phyloP scores from a whole-genome alignment of 2,329 filamentous ascomycete species.

The Fusarium tanahbumbuense region DNA sequence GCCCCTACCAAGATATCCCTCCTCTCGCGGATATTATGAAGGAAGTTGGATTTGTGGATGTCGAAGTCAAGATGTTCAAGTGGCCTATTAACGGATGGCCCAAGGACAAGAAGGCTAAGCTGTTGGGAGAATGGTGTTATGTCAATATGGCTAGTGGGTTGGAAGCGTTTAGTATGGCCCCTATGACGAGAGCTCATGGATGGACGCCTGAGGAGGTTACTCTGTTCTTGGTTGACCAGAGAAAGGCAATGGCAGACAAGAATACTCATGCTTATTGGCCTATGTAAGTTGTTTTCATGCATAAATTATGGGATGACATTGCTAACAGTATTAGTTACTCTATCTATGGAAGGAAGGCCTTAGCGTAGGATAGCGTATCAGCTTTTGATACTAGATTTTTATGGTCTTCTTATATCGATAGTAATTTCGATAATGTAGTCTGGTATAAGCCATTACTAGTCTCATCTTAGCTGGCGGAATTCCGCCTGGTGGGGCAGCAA shows the following conservation, averaged over 20 bases:
- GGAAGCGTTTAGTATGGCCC: slow-evolving; percentile 38
- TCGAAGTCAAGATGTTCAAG: slow-evolving; percentile 27
- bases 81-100: slow-evolving; percentile 41
- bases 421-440: no score
- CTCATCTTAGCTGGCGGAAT: slow-evolving; percentile 14
- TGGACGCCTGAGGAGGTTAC: slow-evolving; percentile 24
- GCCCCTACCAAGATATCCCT: slow-evolving; percentile 28
- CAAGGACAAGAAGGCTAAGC: slow-evolving; percentile 26
- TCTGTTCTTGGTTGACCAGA: slow-evolving; percentile 28
- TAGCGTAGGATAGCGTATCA: no score
- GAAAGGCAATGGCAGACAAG: slow-evolving; percentile 18
- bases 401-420: no score
- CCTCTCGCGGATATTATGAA: slow-evolving; percentile 26
- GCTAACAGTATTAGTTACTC: slow-evolving; percentile 9
- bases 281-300: slow-evolving; percentile 3
- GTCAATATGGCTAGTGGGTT: slow-evolving; percentile 26
- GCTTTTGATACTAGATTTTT: no score
- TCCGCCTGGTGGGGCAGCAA: slow-evolving; percentile 21
- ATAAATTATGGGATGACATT: no score
- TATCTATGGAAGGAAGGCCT: slow-evolving; percentile 19
- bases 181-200: slow-evolving; percentile 26
- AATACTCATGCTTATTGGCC: slow-evolving; percentile 29
- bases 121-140: slow-evolving; percentile 32
- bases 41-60: slow-evolving; percentile 37
- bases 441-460: neutral